phyloP scores from a whole-genome alignment of 2,329 filamentous ascomycete species.

The Phoma sp. region DNA sequence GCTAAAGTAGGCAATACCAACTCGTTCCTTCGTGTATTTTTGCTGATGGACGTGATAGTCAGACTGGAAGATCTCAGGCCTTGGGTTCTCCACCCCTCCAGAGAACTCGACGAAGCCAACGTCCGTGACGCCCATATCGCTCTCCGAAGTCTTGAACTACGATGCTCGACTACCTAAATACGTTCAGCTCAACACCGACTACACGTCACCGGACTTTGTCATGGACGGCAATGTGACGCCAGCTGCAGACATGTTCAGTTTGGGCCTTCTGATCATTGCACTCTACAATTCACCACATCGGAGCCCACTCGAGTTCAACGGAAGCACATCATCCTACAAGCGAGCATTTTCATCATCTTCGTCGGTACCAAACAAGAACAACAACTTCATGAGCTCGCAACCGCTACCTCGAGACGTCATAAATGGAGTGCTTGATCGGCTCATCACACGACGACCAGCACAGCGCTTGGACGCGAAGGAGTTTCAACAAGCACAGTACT shows the following conservation, averaged over 20 bases:
- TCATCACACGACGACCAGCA: conserved; percentile 87
- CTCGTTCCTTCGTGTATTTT: conserved; percentile 9
- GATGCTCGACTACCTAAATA: conserved; percentile 81
- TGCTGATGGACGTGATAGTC: conserved; percentile 63
- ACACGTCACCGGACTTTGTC: conserved; percentile 92
- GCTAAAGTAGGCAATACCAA: conserved; percentile 70
- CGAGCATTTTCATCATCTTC: conserved; percentile 80
- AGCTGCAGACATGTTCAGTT: conserved; percentile 89
- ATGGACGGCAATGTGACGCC: conserved; percentile 87
- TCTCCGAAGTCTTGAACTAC: conserved; percentile 84
- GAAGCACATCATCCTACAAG: conserved; percentile 84
- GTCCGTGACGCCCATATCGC: conserved; percentile 78
- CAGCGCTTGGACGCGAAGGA: conserved; percentile 87
- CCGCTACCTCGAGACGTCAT: conserved; percentile 81
- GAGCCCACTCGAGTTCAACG: conserved; percentile 84
- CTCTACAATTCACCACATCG: conserved; percentile 94
- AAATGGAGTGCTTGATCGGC: conserved; percentile 76
- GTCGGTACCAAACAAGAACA: conserved; percentile 77
- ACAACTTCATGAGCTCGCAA: conserved; percentile 83
- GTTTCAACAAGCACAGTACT: conserved; percentile 95
- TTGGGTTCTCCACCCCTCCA: conserved; percentile 85
- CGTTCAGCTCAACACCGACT: conserved; percentile 92
- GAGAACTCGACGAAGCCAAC: conserved; percentile 77
- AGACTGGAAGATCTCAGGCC: conserved; percentile 98
- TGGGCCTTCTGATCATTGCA: conserved; percentile 86